phyloP scores from a whole-genome alignment of 352 stramenopile species.

The Hyaloperonospora arabidopsidis region DNA sequence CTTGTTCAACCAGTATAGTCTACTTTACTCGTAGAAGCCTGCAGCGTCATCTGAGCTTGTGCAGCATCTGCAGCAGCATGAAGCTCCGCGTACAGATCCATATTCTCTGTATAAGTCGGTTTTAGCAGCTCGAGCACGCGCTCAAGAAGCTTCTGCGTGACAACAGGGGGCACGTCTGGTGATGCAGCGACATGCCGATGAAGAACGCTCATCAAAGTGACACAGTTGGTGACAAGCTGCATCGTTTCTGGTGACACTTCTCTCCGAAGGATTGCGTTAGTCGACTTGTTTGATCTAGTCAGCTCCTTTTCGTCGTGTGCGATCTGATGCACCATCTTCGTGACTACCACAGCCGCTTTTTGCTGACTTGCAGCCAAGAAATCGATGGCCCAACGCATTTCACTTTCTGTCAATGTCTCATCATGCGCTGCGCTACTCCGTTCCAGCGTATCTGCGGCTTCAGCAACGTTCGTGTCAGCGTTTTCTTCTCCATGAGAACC shows the following conservation, averaged over 20 bases:
- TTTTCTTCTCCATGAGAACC: neutral
- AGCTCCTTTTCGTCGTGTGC: slow-evolving; percentile 15
- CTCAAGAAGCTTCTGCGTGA: slow-evolving; percentile 57
- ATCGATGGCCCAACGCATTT: slow-evolving; percentile 60
- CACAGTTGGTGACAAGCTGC: slow-evolving; percentile 43
- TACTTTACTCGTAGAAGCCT: slow-evolving; percentile 7
- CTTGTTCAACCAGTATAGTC: slow-evolving; percentile 1
- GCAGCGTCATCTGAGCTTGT: slow-evolving; percentile 26
- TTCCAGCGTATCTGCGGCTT: slow-evolving; percentile 7
- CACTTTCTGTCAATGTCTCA: slow-evolving; percentile 33
- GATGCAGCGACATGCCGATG: slow-evolving; percentile 17
- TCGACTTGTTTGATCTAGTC: slow-evolving; percentile 3
- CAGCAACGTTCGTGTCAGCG: neutral
- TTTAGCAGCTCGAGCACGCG: slow-evolving; percentile 55
- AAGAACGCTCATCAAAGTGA: slow-evolving; percentile 53
- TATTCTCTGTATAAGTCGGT: slow-evolving; percentile 43
- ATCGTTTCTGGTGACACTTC: slow-evolving; percentile 33
- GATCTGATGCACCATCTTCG: slow-evolving; percentile 11
- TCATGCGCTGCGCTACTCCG: slow-evolving; percentile 7
- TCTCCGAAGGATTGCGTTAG: slow-evolving; percentile 5
- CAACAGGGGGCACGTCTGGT: slow-evolving; percentile 30
- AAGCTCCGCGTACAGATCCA: slow-evolving; percentile 62
- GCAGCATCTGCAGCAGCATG: slow-evolving; percentile 24
- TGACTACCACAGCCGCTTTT: slow-evolving; percentile 29
- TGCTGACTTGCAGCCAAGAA: slow-evolving; percentile 45